phyloP scores from a whole-genome alignment of 768 basidiomycete species.

The Piloderma croceum region DNA sequence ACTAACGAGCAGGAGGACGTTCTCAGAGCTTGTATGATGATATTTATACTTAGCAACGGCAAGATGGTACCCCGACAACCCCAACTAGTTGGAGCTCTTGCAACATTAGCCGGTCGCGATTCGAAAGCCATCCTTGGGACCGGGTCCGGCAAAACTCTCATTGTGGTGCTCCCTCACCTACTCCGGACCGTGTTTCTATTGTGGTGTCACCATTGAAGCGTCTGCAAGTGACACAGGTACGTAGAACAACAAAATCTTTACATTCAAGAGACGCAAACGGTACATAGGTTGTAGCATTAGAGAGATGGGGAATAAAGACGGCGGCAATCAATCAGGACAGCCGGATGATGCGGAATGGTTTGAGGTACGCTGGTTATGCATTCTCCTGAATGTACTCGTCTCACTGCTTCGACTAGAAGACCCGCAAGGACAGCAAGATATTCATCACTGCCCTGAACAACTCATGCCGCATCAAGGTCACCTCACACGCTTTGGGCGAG shows the following conservation, averaged over 20 bases:
- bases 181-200: conserved; percentile 11
- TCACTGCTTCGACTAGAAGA: too few species aligned
- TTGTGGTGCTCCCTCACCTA: conserved; percentile 20
- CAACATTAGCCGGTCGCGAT: conserved; percentile 13
- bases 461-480: too few species aligned
- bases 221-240: conserved; percentile 10
- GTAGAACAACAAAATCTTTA: too few species aligned
- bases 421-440: too few species aligned
- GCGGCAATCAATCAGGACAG: conserved; percentile 13
- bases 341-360: too few species aligned
- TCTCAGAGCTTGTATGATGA: conserved; percentile 1
- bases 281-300: conserved; percentile 8
- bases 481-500: conserved; percentile 2
- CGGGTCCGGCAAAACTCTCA: conserved; percentile 26
- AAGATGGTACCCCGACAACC: conserved; percentile 19
- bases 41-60: conserved; percentile 4
- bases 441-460: too few species aligned
- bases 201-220: conserved; percentile 11
- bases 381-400: too few species aligned
- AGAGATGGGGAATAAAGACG: conserved; percentile 16
- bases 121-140: conserved; percentile 20
- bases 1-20: neutral
- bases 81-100: conserved; percentile 18
- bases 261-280: conserved; percentile 6
- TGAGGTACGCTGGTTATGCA: too few species aligned